Conservation (phyloP, 75 land plant species). For the Gnetum montanum region DNA sequence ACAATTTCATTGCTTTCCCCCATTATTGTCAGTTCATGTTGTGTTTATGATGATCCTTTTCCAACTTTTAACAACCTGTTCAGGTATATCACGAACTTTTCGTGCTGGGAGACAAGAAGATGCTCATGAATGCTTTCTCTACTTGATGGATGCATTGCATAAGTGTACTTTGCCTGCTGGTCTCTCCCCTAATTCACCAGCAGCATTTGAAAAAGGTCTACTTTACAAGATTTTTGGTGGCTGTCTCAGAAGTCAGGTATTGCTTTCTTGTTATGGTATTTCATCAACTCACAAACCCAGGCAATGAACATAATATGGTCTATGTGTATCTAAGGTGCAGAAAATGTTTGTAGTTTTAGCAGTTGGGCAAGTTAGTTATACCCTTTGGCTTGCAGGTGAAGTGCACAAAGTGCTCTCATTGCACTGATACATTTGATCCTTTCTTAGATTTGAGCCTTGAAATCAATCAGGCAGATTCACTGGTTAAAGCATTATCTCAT, state of each 20-base stretch:
- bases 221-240: conserved; percentile 94
- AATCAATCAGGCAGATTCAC: conserved; percentile 66
- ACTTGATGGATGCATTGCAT: conserved; percentile 85
- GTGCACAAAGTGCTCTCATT: conserved; percentile 66
- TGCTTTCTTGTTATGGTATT: neutral
- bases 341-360: neutral
- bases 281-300: neutral
- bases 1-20: neutral
- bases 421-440: conserved; percentile 82
- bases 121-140: conserved; percentile 92
- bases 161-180: conserved; percentile 75
- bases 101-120: conserved; percentile 75
- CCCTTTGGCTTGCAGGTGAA: conserved; percentile 51
- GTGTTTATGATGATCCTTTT: neutral
- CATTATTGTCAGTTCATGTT: neutral
- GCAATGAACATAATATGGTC: neutral
- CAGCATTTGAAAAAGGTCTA: conserved; percentile 67
- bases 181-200: conserved; percentile 46
- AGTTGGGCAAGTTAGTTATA: neutral
- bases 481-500: conserved; percentile 68
- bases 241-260: conserved; percentile 79
- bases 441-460: conserved; percentile 89
- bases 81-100: conserved; percentile 77
- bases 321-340: neutral
- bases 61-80: conserved; percentile 16